Base-by-base conservation (phyloP, 2,329 filamentous ascomycete genomes). In the Coccinonectria pachysandricola region DNA sequence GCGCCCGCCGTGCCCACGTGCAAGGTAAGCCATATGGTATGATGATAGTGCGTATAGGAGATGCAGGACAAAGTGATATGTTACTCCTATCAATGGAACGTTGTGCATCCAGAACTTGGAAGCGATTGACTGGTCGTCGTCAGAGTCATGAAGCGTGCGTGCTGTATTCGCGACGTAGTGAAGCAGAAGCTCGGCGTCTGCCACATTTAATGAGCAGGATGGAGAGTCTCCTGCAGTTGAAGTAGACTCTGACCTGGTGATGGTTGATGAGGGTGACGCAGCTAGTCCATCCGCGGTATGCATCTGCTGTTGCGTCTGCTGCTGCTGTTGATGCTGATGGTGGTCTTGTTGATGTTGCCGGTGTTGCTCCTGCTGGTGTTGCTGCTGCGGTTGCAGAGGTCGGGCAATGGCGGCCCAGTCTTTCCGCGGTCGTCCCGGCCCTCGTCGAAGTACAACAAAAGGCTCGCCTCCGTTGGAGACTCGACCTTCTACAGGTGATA, bases 171-270 rank as follows among this genome's bases (percentile, higher is more conserved):
- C 28, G 13, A 48, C 38, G 19, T 46, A 51, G 15, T 51, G 42
- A 16, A 49, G 40, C 14, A 51, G 40, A 8, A 51, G 36, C 31
- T 51, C 48, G 12, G 43, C 44, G n/a, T 50, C 45, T 24, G 39
- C 33, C 15, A 48, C 30, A 20, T 48, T 45, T 12, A 48, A 30
- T 5, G 42, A 38, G 21, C 42, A 41, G 8, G 34, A 27, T n/a
- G 31, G 25, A 14, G 39, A 35, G 17, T 37, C 41, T 22, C 41
- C 39, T 21, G 27, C 21, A 7, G 40, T 42, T 11, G 42, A 42
- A 5, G 37, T 34, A 12, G 43, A 45, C 4, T 33, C 34, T 18
- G 43, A 31, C 6, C 41, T 40, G 17, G 41, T 35, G 26, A 33
- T 32, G 6, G 30, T 38, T 2, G 43, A 45, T 7, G 41, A 26